Percentiles rank a stretch among this genome's conserved stretches.
These are phyloP conservation scores for Jaapia argillacea DNA, from an alignment of 768 basidiomycete genomes.

Conservation along the genomic window DNA sequence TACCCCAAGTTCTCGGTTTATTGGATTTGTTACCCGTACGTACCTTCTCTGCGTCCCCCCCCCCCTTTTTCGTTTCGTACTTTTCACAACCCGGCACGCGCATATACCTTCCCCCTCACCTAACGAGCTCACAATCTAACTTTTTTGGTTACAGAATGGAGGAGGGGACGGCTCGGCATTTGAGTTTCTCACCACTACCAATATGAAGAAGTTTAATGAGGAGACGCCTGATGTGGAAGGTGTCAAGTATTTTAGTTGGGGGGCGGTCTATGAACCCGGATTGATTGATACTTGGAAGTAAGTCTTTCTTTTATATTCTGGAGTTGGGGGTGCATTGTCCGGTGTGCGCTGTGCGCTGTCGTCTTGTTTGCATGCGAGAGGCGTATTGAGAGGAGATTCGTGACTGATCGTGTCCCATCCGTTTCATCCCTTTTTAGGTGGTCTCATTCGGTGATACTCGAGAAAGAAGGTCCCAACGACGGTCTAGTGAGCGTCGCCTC, in stretches of 20 bases:
- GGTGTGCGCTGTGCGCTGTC: too few species aligned
- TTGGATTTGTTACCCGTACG: slow-evolving; percentile 63
- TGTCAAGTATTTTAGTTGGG: slow-evolving; percentile 93
- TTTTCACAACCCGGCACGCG: too few species aligned
- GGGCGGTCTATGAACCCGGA: slow-evolving; percentile 82
- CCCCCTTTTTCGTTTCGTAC: too few species aligned
- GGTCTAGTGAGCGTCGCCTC: slow-evolving; percentile 86
- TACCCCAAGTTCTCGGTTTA: slow-evolving; percentile 62
- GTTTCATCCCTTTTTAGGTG: too few species aligned
- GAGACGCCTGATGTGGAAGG: slow-evolving; percentile 68
- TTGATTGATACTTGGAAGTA: slow-evolving; percentile 84
- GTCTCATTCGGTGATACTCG: slow-evolving; percentile 72
- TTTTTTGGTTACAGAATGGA: slow-evolving; percentile 36
- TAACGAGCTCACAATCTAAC: background rate
- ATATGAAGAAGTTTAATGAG: slow-evolving; percentile 86
- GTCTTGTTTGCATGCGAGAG: too few species aligned
- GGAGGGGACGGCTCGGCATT: slow-evolving; percentile 95
- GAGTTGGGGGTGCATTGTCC: too few species aligned
- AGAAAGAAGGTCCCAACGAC: slow-evolving; percentile 89
- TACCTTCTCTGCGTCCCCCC: background rate
- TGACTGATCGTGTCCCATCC: too few species aligned
- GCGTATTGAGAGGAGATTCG: too few species aligned
- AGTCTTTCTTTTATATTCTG: slow-evolving; percentile 10
- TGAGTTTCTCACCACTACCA: slow-evolving; percentile 71
- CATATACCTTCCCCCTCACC: too few species aligned